Evolutionary conservation across 192 early-diverging fungal species (phyloP), one percentile per base, ranked within the genome.

Genomic region (Podila verticillata): DNA sequence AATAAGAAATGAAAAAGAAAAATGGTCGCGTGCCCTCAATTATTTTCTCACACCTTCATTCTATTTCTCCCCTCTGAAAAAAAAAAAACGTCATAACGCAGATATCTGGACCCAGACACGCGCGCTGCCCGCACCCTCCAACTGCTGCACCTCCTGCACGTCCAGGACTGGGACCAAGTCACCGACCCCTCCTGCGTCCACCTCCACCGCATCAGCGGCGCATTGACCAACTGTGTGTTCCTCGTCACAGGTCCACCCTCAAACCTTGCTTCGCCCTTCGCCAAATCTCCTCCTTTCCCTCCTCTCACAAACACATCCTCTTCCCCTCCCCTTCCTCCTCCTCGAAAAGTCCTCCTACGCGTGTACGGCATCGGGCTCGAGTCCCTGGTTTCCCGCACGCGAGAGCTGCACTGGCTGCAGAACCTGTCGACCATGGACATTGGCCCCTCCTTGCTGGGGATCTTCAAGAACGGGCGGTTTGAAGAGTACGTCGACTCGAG

Each of bases 281-380:
- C 49, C 44, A 10, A 4, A 19, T 13, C 20, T 26, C n/a, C 17
- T 24, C 67, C 62, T 13, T n/a, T n/a, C n/a, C n/a, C n/a, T n/a
- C n/a, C n/a, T n/a, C n/a, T n/a, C n/a, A n/a, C n/a, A n/a, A n/a
- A n/a, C n/a, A n/a, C n/a, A n/a, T n/a, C n/a, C n/a, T n/a, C n/a
- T n/a, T n/a, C n/a, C n/a, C n/a, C n/a, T n/a, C n/a, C n/a, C n/a
- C n/a, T n/a, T 26, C n/a, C 17, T 24, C 67, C 62, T 13, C 63
- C 70, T 4, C 57, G 67, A 1, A 91, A 88, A 70, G 70, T 86
- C 9, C 83, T 95, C 24, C 68, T 94, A 34, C 89, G 96, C 19
- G 84, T 97, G 0, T 97, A 97, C 70, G 96, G 96, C 1, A 66
- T 89, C 5, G 96, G 93, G 4, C 92, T 91, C 35, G 96, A 95